Evolutionary conservation across 176 grass and related monocot species (phyloP).

Genomic region (Ananas comosus): DNA sequence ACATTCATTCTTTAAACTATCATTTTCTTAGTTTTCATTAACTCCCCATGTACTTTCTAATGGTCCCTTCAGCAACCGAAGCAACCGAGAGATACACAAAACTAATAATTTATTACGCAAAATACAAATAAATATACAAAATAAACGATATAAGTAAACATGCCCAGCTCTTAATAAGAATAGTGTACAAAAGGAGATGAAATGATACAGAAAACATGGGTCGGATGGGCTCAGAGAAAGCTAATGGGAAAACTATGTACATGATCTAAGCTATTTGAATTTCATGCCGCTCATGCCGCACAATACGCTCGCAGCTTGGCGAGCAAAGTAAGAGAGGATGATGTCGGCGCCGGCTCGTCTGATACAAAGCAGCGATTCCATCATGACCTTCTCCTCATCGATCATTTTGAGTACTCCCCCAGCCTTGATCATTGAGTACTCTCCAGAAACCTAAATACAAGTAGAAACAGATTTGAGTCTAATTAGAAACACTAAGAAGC

Average conservation of each 20-base stretch:
- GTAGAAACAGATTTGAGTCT: not conserved
- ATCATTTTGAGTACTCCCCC: conserved; percentile 66
- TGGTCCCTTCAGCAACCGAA: too few species aligned
- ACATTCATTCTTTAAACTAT: too few species aligned
- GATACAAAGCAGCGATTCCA: conserved; percentile 90
- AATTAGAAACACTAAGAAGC: not conserved
- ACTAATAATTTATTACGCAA: too few species aligned
- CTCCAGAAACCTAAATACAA: conserved; percentile 70
- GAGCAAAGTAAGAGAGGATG: conserved; percentile 89
- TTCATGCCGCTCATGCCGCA: conserved; percentile 56
- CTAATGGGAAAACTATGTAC: not conserved
- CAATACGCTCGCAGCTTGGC: conserved; percentile 64
- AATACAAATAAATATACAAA: too few species aligned
- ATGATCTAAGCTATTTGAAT: conserved; percentile 14
- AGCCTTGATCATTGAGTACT: conserved; percentile 98
- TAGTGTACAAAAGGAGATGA: too few species aligned
- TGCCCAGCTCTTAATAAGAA: too few species aligned
- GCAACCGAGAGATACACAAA: too few species aligned
- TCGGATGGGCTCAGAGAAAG: not conserved
- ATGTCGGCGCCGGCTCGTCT: conserved; percentile 73
- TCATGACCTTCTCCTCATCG: conserved; percentile 96
- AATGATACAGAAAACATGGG: too few species aligned
- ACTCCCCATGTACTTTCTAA: too few species aligned
- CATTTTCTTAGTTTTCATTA: too few species aligned
- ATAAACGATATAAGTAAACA: too few species aligned